Base-by-base conservation (phyloP, 108 stramenopile genomes). In the Pseudonitzschia delicatissima region DNA sequence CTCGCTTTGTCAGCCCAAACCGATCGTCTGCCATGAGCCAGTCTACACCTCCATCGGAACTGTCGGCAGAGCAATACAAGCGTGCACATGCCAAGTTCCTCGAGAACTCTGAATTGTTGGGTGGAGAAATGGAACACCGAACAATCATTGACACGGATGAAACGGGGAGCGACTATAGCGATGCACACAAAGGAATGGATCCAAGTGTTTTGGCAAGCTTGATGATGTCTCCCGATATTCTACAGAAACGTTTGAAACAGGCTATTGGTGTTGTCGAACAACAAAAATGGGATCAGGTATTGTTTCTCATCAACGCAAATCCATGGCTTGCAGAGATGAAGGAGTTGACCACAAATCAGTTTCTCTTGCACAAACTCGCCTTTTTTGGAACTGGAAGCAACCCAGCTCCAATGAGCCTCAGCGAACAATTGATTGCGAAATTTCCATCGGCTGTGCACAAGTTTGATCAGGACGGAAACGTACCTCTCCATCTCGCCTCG, bases 281-380 rank as follows among this genome's bases (percentile, higher is more conserved):
- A n/a, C 60, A 83, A 31, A 81, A 83, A 27, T 94, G 93, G 93
- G 82, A 87, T 18, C 84, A 91, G 62, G 80, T 90, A 23, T 63
- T 69, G 21, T 90, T 86, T 52, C 74, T 94, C 17, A 58, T 91
- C 35, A 82, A 77, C 57, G 93, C 93, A 3, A 90, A 94, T 67
- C 93, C 90, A 11, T 80, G 82, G 83, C 74, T 94, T 13, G 87
- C 88, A 45, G 93, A 94, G 49, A 94, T 94, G 93, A 82, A 80
- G 36, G 90, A 94, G 64, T 57, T 91, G 60, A 77, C 83, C n/a
- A 87, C 84, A 55, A 81, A 84, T 40, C 93, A 91, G 67, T 85
- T 69, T 55, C 59, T 94, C n/a, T 63, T 91, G 34, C 93, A 94
- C 63, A 83, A 83, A 35, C 73, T 94, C 40, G 80, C 90, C 21